A percentile compares a stretch with the other conserved stretches of the same genome.
Conservation (phyloP, 345 rosid genomes). For the Eucalyptus regnans region DNA sequence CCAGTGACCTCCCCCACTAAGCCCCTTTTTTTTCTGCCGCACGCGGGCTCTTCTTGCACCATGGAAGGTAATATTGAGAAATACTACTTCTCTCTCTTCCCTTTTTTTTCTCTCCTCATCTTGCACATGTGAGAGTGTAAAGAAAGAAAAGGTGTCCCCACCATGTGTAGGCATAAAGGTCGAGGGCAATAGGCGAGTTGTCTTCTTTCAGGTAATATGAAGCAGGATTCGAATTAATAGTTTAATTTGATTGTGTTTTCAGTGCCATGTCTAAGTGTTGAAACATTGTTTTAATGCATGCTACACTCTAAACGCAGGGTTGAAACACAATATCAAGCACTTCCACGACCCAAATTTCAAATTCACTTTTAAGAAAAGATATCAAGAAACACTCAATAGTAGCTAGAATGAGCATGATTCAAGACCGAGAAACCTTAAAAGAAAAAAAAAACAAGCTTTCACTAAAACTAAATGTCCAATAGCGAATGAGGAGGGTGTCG, state of each 20-base stretch:
- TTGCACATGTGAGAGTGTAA: too few species aligned
- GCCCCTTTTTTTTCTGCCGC: too few species aligned
- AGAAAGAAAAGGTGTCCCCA: too few species aligned
- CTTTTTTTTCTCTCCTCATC: too few species aligned
- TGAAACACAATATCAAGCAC: background rate
- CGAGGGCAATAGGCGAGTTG: too few species aligned
- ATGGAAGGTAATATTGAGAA: too few species aligned
- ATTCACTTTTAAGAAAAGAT: background rate
- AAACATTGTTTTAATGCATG: background rate
- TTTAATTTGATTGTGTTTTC: background rate
- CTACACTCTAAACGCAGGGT: background rate
- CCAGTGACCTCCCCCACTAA: too few species aligned
- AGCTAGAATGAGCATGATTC: background rate
- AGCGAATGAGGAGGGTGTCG: background rate
- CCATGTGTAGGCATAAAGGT: too few species aligned
- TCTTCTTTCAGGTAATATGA: background rate
- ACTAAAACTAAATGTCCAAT: background rate
- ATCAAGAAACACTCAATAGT: background rate
- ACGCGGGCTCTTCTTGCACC: too few species aligned
- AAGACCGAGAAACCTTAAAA: background rate
- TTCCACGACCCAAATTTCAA: background rate
- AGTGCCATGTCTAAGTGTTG: background rate
- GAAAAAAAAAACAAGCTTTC: too few species aligned
- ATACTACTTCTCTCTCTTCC: too few species aligned
- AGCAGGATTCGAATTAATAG: too few species aligned